These are phyloP conservation scores for Hypseocharis bilobata DNA, from an alignment of 441 rosid genomes.

Conservation along the genomic window DNA sequence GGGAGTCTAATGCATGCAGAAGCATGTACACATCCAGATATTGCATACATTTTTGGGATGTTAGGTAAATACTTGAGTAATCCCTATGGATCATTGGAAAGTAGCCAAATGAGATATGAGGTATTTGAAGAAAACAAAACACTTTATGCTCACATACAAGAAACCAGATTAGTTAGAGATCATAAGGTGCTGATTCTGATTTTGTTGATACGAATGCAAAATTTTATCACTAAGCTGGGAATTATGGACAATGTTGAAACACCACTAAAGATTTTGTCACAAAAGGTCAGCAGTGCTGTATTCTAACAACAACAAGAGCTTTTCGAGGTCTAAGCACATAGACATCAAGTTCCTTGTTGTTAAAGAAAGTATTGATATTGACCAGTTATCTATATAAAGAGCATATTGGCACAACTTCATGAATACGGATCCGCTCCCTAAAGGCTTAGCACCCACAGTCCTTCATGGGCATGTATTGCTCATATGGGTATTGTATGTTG, in stretches of 20 bases:
- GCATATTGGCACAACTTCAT: background rate
- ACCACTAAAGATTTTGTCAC: constrained; percentile 2
- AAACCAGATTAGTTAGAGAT: background rate
- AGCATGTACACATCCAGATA: background rate
- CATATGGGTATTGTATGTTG: background rate
- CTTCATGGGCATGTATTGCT: background rate
- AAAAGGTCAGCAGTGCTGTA: background rate
- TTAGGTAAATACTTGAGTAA: background rate
- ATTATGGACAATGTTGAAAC: background rate
- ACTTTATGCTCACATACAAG: background rate
- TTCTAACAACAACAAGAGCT: constrained; percentile 7
- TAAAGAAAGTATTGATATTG: background rate
- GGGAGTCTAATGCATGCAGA: background rate
- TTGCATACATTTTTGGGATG: background rate
- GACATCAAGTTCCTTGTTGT: constrained; percentile 11
- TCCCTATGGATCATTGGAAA: background rate
- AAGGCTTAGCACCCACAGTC: background rate
- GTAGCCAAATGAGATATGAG: background rate
- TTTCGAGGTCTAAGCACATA: constrained; percentile 3
- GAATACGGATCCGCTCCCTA: background rate
- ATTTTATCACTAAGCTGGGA: background rate
- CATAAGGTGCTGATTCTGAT: background rate
- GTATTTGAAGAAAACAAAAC: background rate
- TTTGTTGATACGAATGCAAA: background rate
- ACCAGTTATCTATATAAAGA: background rate